These are phyloP conservation scores for Globisporangium barbulae DNA, from an alignment of 352 stramenopile genomes.

Conservation along the genomic window DNA sequence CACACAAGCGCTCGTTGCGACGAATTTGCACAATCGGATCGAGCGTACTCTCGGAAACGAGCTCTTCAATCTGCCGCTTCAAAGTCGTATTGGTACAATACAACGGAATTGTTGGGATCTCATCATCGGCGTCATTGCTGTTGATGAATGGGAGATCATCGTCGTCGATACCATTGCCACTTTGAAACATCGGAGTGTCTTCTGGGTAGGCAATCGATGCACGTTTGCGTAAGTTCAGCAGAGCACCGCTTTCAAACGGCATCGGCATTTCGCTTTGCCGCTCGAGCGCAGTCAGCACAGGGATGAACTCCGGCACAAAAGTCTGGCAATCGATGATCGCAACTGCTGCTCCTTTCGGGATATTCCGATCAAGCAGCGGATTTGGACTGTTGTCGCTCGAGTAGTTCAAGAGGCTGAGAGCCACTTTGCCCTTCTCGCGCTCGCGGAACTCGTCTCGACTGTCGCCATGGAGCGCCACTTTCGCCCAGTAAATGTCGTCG, in stretches of 20 bases:
- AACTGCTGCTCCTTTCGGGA: constrained; percentile 49
- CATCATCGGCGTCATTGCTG: constrained; percentile 7
- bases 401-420: constrained; percentile 73
- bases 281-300: constrained; percentile 79
- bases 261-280: constrained; percentile 63
- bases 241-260: constrained; percentile 67
- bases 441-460: constrained; percentile 62
- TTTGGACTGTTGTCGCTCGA: constrained; percentile 58
- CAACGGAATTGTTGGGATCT: not conserved
- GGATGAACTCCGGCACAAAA: constrained; percentile 87
- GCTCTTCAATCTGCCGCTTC: constrained; percentile 7
- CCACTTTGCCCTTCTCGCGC: constrained; percentile 54
- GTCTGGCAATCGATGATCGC: constrained; percentile 86
- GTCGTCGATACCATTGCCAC: not conserved
- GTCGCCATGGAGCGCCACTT: constrained; percentile 69
- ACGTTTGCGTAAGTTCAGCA: constrained; percentile 59
- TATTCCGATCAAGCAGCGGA: constrained; percentile 37
- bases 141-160: not conserved
- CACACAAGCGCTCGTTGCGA: constrained; percentile 38
- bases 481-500: constrained; percentile 73
- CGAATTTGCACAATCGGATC: constrained; percentile 82
- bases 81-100: not conserved
- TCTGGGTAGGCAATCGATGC: constrained; percentile 1
- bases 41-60: constrained; percentile 57
- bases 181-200: not conserved